Conservation (phyloP, 345 rosid genomes). For the Fremontodendron californicum region DNA sequence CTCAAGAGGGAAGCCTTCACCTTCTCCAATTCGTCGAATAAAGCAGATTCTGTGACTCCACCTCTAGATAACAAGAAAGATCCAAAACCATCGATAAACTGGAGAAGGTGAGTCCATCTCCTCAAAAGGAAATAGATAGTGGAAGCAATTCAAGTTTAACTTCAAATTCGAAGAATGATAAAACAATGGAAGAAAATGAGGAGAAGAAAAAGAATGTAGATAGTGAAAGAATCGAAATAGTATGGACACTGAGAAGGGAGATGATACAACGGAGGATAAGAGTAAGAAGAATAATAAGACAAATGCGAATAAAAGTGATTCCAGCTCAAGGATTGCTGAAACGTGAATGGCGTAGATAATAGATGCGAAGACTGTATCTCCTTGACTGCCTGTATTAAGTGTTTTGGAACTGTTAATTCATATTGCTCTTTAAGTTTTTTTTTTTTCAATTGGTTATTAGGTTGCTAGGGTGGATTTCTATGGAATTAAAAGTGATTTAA, state of each 20-base stretch:
- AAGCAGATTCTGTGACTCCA: conserved; percentile 19
- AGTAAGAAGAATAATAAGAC: conserved; percentile 10
- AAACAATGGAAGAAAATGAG: too few relatives aligned
- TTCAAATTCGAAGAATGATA: too few relatives aligned
- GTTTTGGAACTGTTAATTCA: conserved; percentile 40
- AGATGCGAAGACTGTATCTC: conserved; percentile 31
- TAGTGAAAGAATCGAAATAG: too few relatives aligned
- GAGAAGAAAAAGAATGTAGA: too few relatives aligned
- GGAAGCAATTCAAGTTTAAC: too few relatives aligned
- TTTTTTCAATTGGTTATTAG: background rate
- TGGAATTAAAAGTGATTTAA: background rate
- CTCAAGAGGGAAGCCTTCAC: too few relatives aligned
- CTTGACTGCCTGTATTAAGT: conserved; percentile 53
- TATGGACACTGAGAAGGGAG: background rate
- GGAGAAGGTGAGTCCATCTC: too few relatives aligned
- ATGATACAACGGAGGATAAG: background rate
- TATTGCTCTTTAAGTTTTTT: background rate
- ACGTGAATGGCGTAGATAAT: conserved; percentile 43
- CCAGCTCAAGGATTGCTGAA: conserved; percentile 24
- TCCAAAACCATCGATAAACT: too few relatives aligned
- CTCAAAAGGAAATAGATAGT: too few relatives aligned
- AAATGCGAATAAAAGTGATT: conserved; percentile 24
- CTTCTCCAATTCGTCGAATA: conserved; percentile 23
- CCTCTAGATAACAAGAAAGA: conserved; percentile 16
- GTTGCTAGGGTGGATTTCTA: background rate